Percentiles rank a stretch among this genome's conserved stretches.
Conservation (phyloP, 2,329 filamentous ascomycete genomes). For the Rachicladosporium sp. region DNA sequence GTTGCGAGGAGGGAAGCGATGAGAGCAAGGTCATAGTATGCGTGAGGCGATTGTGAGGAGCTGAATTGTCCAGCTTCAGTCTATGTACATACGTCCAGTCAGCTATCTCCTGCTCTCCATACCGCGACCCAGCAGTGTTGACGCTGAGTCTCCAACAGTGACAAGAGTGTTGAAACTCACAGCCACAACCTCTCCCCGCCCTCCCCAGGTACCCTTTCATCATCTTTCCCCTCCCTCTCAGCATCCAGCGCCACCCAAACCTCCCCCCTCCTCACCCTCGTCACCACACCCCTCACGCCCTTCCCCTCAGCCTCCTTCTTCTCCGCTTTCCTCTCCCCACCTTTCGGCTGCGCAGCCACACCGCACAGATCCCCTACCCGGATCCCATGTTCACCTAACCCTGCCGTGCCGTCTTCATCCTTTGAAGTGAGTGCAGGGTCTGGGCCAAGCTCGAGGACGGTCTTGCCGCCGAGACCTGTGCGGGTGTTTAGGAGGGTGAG, state of each 20-base stretch:
- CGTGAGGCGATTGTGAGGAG: conserved; percentile 53
- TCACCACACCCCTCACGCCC: conserved; percentile 59
- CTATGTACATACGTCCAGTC: conserved; percentile 29
- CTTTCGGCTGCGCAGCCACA: conserved; percentile 61
- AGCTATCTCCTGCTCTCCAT: conserved; percentile 14
- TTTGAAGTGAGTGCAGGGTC: conserved; percentile 52
- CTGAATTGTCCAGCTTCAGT: conserved; percentile 54
- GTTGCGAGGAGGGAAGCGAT: conserved; percentile 43
- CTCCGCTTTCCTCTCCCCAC: conserved; percentile 58
- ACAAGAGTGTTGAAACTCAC: conserved; percentile 31
- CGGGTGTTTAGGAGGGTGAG: conserved; percentile 62
- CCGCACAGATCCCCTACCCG: conserved; percentile 67
- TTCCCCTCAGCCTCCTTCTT: conserved; percentile 57
- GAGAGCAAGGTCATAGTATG: conserved; percentile 50
- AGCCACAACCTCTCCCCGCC: conserved; percentile 43
- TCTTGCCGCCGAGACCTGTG: conserved; percentile 84
- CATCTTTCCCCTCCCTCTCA: conserved; percentile 36
- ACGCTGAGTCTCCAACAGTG: conserved; percentile 1
- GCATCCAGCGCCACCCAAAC: conserved; percentile 56
- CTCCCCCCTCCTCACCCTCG: conserved; percentile 45
- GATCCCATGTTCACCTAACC: conserved; percentile 61
- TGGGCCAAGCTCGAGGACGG: conserved; percentile 65
- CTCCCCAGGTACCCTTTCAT: conserved; percentile 36
- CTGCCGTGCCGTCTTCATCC: too few species aligned
- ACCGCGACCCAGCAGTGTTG: not conserved